phyloP scores from a whole-genome alignment of 352 stramenopile species.

The Globisporangium cystogenes region DNA sequence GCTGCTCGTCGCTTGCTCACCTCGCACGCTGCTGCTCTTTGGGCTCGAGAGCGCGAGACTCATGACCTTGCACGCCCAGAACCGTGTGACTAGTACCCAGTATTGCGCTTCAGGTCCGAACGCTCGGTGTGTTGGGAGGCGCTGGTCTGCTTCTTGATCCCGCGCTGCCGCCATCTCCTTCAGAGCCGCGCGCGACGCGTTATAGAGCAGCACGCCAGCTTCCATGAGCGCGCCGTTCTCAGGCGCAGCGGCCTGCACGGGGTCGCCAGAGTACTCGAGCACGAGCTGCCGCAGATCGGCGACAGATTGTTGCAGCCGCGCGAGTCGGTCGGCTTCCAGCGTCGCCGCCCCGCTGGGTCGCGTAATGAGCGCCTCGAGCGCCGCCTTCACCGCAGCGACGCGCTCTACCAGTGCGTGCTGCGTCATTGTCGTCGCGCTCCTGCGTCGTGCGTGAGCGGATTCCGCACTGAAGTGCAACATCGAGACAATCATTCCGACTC shows the following conservation, averaged over 20 bases:
- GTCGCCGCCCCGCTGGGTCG: not conserved
- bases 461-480: constrained; percentile 1
- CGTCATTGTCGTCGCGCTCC: not conserved
- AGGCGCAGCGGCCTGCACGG: constrained; percentile 21
- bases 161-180: constrained; percentile 14
- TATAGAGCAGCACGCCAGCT: constrained; percentile 61
- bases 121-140: not conserved
- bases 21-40: constrained; percentile 9
- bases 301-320: constrained; percentile 7
- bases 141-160: not conserved
- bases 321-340: constrained; percentile 7
- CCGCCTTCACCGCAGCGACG: not conserved
- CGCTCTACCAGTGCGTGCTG: not conserved
- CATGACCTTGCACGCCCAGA: constrained; percentile 66
- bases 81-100: constrained; percentile 33
- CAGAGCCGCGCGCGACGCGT: constrained; percentile 38
- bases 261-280: constrained; percentile 13
- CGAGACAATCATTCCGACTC: constrained; percentile 16
- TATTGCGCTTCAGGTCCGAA: constrained; percentile 4
- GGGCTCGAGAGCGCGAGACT: constrained; percentile 34
- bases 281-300: constrained; percentile 26
- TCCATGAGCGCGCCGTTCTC: constrained; percentile 38
- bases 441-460: not conserved
- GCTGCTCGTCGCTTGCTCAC: constrained; percentile 3
- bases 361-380: constrained; percentile 11